Percentiles rank a stretch among this genome's conserved stretches.
phyloP scores from a whole-genome alignment of 441 rosid genomes.

The Francoa sonchifolia region DNA sequence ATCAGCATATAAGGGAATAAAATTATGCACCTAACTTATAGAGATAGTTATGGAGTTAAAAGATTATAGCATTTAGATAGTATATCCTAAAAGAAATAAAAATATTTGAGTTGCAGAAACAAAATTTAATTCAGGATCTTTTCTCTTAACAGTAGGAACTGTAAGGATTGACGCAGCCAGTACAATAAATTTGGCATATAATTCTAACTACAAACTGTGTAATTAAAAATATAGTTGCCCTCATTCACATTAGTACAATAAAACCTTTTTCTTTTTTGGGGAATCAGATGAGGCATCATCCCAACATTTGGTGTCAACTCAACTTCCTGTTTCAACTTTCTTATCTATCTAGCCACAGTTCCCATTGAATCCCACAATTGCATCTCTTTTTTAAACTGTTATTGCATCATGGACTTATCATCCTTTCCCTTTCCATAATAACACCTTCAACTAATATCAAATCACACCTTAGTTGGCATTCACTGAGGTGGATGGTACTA shows the following conservation, averaged over 20 bases:
- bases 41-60: not conserved
- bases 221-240: not conserved
- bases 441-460: not conserved
- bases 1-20: not conserved
- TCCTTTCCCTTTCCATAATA: not conserved
- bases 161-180: no score
- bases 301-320: not conserved
- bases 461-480: not conserved
- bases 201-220: no score
- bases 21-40: not conserved
- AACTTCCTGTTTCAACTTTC: not conserved
- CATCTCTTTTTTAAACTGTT: no score
- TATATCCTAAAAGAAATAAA: no score
- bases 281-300: not conserved
- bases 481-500: not conserved
- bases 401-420: no score
- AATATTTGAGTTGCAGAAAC: no score
- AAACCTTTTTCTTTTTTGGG: not conserved
- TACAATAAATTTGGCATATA: no score
- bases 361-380: no score
- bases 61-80: no score
- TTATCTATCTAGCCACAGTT: no score
- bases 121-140: no score
- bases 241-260: not conserved
- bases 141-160: no score